Evolutionary conservation across 2,329 filamentous ascomycete species (phyloP).

Genomic region (Aspergillus ochraceoroseus): DNA sequence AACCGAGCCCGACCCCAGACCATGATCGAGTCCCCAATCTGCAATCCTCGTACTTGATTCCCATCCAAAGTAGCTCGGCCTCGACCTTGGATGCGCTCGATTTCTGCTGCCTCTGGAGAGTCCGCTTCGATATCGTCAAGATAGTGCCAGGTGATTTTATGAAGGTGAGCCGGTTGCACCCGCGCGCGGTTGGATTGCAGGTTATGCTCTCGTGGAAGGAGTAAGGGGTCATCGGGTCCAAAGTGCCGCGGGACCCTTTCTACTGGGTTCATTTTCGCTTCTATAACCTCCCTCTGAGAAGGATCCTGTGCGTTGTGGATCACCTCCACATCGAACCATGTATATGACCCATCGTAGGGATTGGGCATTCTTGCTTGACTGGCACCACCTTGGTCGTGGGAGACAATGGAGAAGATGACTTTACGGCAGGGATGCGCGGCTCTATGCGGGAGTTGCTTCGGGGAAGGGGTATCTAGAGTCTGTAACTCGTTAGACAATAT

Average conservation of each 20-base stretch:
- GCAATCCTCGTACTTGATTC: constrained; percentile 31
- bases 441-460: constrained; percentile 32
- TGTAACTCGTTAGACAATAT: constrained; percentile 5
- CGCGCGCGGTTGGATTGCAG: constrained; percentile 32
- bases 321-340: constrained; percentile 40
- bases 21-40: constrained; percentile 36
- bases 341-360: constrained; percentile 33
- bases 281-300: constrained; percentile 17
- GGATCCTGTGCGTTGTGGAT: constrained; percentile 25
- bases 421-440: constrained; percentile 38
- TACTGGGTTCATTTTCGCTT: constrained; percentile 18
- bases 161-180: constrained; percentile 19
- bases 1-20: constrained; percentile 40
- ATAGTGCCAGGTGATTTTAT: constrained; percentile 36
- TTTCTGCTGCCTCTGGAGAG: constrained; percentile 31
- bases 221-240: constrained; percentile 23
- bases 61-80: constrained; percentile 36
- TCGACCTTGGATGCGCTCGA: constrained; percentile 30
- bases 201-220: constrained; percentile 28
- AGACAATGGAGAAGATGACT: constrained; percentile 34
- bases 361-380: constrained; percentile 11
- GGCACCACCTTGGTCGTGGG: constrained; percentile 35
- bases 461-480: constrained; percentile 16
- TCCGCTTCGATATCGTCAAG: constrained; percentile 29
- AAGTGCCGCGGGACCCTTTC: constrained; percentile 19